Base-by-base conservation (phyloP, 139 green algal species). In the Chlorella sorokiniana region DNA sequence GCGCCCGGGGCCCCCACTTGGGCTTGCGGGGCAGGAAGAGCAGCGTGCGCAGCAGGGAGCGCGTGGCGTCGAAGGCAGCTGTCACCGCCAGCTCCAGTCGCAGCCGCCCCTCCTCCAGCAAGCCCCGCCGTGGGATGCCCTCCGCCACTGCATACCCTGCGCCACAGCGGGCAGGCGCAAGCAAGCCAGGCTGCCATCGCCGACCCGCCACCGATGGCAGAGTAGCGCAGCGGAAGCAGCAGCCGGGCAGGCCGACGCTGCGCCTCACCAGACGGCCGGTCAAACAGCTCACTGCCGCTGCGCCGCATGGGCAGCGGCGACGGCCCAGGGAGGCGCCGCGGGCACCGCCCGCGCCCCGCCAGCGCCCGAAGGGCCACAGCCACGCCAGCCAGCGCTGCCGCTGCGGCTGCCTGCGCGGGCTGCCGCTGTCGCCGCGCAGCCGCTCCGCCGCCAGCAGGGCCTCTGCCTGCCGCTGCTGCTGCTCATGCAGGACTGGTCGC, bases 21-120 rank as follows among this genome's bases (percentile, higher is more conserved):
- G 61, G 51, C 73, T 82, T 63, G 61, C 1, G 4, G 41, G 83
- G 85, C 77, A 88, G 62, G 52, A 79, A 40, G 16, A 89, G 67
- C 33, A 81, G 18, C 40, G 70, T 48, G 20, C 89, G 85, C 18
- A 94, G 27, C 1, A 83, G 2, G 20, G 51, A 70, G 10, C 93
- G 83, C 6, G 86, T 35, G 6, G 67, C 48, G 1, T 90, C 89
- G 72, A 95, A 95, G 0, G 70, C 70, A 3, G 35, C 56, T 18
- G 85, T 91, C 16, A 94, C 78, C 22, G 44, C 83, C 40, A 94
- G 78, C 87, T 96, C 91, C 23, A 63, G 40, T 1, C 48, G 69
- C 40, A 93, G 65, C 52, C 88, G 83, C 5, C 83, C 29, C 20
- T 93, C 90, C 83, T 95, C 89, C 20, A 94, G 22, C 22, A 94